Conservation (phyloP, 2,329 filamentous ascomycete species). For the Epichloe elymi region DNA sequence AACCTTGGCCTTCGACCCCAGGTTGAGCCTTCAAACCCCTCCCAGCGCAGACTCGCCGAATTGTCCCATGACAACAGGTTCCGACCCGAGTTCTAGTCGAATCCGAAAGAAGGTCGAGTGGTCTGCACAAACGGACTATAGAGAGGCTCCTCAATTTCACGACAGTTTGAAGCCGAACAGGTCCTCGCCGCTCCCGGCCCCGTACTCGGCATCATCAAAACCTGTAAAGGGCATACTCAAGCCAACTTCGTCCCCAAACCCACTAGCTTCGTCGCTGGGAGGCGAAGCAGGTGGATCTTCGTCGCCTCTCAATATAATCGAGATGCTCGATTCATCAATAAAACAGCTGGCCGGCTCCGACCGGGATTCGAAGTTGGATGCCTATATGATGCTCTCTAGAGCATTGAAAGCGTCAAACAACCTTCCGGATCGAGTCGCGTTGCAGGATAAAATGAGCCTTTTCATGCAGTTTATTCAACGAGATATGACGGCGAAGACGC, state of each 20-base stretch:
- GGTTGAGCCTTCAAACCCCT: slow-evolving; percentile 34
- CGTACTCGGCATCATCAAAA: slow-evolving; percentile 26
- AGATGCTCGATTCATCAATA: slow-evolving; percentile 75
- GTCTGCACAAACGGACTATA: slow-evolving; percentile 42
- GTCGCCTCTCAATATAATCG: slow-evolving; percentile 45
- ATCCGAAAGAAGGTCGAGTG: slow-evolving; percentile 44
- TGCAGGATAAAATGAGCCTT: slow-evolving; percentile 62
- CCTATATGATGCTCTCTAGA: slow-evolving; percentile 68
- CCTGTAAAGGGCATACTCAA: slow-evolving; percentile 68
- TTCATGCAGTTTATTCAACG: slow-evolving; percentile 74
- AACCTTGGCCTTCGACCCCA: slow-evolving; percentile 24
- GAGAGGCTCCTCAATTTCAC: slow-evolving; percentile 35
- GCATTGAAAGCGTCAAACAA: slow-evolving; percentile 72
- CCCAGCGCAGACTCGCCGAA: slow-evolving; percentile 34
- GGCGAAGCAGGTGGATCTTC: slow-evolving; percentile 26
- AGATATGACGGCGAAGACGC: slow-evolving; percentile 54
- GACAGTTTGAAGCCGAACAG: slow-evolving; percentile 24
- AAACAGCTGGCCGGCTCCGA: slow-evolving; percentile 68
- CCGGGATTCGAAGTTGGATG: slow-evolving; percentile 62
- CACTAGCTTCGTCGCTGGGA: slow-evolving; percentile 27
- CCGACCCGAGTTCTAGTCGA: slow-evolving; percentile 30
- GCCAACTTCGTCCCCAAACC: slow-evolving; percentile 38
- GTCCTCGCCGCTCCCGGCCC: slow-evolving; percentile 27
- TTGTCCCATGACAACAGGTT: slow-evolving; percentile 26
- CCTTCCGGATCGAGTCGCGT: slow-evolving; percentile 58